Evolutionary conservation across 2,329 filamentous ascomycete genomes (phyloP).

Genomic region (Aspergillus sp.): DNA sequence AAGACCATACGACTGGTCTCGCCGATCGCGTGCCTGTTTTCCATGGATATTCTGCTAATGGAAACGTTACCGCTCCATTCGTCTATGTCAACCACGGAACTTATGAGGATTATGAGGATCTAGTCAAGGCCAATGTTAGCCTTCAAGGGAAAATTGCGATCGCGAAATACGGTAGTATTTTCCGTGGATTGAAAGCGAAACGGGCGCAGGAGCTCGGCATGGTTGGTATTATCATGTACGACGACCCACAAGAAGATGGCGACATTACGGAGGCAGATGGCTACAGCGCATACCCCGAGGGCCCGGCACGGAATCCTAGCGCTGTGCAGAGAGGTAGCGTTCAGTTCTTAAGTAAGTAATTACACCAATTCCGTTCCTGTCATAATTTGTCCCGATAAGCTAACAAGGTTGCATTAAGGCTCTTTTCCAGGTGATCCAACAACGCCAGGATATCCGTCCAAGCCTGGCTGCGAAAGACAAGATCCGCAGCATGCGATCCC

Average conservation of each 20-base stretch:
- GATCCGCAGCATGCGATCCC: conserved; percentile 64
- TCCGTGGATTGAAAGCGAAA: conserved; percentile 87
- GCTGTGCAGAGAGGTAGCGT: conserved; percentile 84
- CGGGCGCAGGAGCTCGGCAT: conserved; percentile 84
- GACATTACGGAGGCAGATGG: conserved; percentile 74
- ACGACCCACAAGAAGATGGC: conserved; percentile 83
- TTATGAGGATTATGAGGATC: conserved; percentile 74
- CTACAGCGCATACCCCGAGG: conserved; percentile 68
- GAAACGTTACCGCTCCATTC: conserved; percentile 80
- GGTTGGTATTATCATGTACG: conserved; percentile 76
- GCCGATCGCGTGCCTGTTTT: conserved; percentile 74
- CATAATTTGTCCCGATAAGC: too few species aligned
- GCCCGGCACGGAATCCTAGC: conserved; percentile 78
- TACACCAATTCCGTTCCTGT: background rate
- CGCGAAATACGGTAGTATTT: conserved; percentile 75
- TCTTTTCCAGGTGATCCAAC: conserved; percentile 67
- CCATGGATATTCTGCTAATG: conserved; percentile 87
- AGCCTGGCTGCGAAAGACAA: conserved; percentile 72
- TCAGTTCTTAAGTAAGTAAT: conserved; percentile 63
- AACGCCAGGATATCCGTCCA: conserved; percentile 87
- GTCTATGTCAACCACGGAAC: conserved; percentile 91
- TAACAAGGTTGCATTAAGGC: conserved; percentile 28
- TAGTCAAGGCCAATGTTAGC: conserved; percentile 64
- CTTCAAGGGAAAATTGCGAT: conserved; percentile 80
- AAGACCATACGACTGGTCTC: conserved; percentile 70